Evolutionary conservation across 2,329 filamentous ascomycete species (phyloP), one percentile per base, ranked within the genome.

Genomic region (Leptographium flavum): DNA sequence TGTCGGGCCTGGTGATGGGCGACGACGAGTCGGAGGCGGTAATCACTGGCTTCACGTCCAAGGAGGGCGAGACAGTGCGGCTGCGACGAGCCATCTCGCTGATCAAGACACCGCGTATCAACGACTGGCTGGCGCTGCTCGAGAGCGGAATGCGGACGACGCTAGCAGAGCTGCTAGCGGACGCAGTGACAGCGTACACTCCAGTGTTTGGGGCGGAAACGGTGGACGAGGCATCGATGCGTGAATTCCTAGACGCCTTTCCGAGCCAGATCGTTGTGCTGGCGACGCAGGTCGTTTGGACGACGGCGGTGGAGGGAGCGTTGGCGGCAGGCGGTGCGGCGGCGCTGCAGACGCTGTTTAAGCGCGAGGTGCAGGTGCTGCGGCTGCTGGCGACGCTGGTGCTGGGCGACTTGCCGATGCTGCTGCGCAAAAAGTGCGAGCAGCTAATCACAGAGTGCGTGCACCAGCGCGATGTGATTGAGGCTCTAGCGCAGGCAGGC

Each of bases 381-480:
- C 79, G 85, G 45, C 70, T 94, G 21, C 79, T 98, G 45, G 92
- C 92, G 19, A 75, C 84, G 33, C 90, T 87, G 3, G 92, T 99
- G 13, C 71, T 98, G 15, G 86, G 85, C 33, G 88, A 98, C 56
- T 74, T 98, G 21, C 83, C 88, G 53, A 70, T 86, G 7, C 83
- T 95, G 42, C 78, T 84, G 58, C 77, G 92, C 50, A 94, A 94
- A 72, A 95, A 94, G 68, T 98, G 90, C 63, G 92, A 99, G 62
- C 90, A 95, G 63, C 75, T 98, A 53, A 98, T 99, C 58, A 99
- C 93, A 0, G 93, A 98, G 61, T 96, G 92, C 58, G 92, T 99
- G 14, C 92, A 98, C 60, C 93, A 99, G 63, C 83, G 92, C 49
- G 92, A 98, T 61, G 77, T 83, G 17, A 92, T 96, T 52, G 83